phyloP scores from a whole-genome alignment of 2,329 filamentous ascomycete species.

The Penicillium thymicola region DNA sequence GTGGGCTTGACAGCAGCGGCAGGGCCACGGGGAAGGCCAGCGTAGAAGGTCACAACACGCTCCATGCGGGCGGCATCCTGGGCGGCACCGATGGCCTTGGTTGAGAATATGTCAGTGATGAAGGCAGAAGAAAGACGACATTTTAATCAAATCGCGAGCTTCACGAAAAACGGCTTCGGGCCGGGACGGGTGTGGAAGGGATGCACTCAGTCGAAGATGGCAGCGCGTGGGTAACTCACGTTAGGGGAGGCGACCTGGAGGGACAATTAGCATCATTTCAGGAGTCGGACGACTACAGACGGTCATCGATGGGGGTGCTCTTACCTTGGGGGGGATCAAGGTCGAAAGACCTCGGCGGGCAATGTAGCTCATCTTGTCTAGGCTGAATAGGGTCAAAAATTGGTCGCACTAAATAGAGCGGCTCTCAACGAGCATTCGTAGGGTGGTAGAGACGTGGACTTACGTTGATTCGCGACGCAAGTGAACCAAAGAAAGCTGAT shows the following conservation, averaged over 20 bases:
- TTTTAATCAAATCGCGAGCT: constrained; percentile 12
- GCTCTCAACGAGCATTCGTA: background rate
- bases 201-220: constrained; percentile 8
- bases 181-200: constrained; percentile 15
- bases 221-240: constrained; percentile 28
- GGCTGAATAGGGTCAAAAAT: constrained; percentile 28
- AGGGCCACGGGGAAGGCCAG: constrained; percentile 90
- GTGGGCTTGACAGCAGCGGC: constrained; percentile 79
- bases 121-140: background rate
- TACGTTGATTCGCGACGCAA: constrained; percentile 35
- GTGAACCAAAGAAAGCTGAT: constrained; percentile 33
- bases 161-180: constrained; percentile 27
- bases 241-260: constrained; percentile 40
- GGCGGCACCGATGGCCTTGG: constrained; percentile 85
- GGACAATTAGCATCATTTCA: constrained; percentile 40
- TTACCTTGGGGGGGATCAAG: constrained; percentile 98
- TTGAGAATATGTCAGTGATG: constrained; percentile 48
- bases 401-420: constrained; percentile 16
- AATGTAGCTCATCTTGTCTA: constrained; percentile 83
- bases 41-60: constrained; percentile 97
- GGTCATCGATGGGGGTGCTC: constrained; percentile 24
- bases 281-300: constrained; percentile 8
- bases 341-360: constrained; percentile 90
- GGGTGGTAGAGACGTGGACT: constrained; percentile 8
- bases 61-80: constrained; percentile 97